A percentile compares a stretch with the other conserved stretches of the same genome.
These are phyloP conservation scores for Candida koratica DNA, from an alignment of 805 yeast genomes.

Conservation along the genomic window DNA sequence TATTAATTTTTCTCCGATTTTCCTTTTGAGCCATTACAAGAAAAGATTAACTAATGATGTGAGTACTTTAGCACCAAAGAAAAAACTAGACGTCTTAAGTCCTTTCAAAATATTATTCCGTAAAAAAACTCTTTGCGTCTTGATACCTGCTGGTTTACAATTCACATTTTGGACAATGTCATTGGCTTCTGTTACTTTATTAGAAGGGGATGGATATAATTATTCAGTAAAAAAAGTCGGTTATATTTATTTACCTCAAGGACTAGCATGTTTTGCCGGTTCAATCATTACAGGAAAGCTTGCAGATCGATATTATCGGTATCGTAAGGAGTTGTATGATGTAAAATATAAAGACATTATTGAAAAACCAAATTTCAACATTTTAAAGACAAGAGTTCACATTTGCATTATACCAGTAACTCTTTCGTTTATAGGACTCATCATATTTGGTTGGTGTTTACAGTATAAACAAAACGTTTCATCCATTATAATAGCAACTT, in stretches of 20 bases:
- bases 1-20: conserved; percentile 45
- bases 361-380: conserved; percentile 43
- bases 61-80: conserved; percentile 14
- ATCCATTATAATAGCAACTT: conserved; percentile 55
- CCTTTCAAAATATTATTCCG: conserved; percentile 42
- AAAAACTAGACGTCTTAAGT: conserved; percentile 23
- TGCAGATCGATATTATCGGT: conserved; percentile 49
- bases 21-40: conserved; percentile 27
- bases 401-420: conserved; percentile 32
- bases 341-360: conserved; percentile 21
- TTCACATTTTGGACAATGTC: conserved; percentile 69
- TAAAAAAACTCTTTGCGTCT: conserved; percentile 43
- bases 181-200: conserved; percentile 56
- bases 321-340: conserved; percentile 20
- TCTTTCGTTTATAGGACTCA: conserved; percentile 30
- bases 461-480: conserved; percentile 44
- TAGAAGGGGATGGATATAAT: conserved; percentile 46
- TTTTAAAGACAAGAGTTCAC: conserved; percentile 53
- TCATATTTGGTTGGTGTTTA: conserved; percentile 70
- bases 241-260: conserved; percentile 69
- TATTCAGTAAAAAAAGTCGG: conserved; percentile 60
- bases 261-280: conserved; percentile 61
- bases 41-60: conserved; percentile 29
- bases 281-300: conserved; percentile 55
- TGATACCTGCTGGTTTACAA: conserved; percentile 58